Conservation (phyloP, 2,329 filamentous ascomycete species). For the Sporothrix curviconia region DNA sequence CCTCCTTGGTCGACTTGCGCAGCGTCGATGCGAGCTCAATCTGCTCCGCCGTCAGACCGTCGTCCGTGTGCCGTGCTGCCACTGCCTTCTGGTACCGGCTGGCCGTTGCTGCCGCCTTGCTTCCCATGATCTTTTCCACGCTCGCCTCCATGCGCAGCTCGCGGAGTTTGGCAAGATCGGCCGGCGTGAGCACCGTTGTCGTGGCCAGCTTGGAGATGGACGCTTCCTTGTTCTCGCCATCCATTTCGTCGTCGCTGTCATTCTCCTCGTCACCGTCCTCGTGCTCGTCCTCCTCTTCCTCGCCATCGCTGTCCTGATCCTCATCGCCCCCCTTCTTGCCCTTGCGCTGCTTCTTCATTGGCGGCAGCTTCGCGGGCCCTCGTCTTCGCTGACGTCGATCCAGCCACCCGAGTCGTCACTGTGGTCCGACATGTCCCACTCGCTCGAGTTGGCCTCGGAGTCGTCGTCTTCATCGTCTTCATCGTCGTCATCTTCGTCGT, state of each 20-base stretch:
- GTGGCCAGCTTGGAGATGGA: slow-evolving; percentile 71
- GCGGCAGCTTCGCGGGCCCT: slow-evolving; percentile 63
- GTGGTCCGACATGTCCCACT: slow-evolving; percentile 57
- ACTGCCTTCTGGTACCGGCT: slow-evolving; percentile 43
- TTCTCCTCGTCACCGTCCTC: slow-evolving; percentile 50
- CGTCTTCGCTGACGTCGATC: slow-evolving; percentile 84
- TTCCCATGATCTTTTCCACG: slow-evolving; percentile 57
- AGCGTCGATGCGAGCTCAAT: slow-evolving; percentile 82
- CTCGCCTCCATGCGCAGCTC: slow-evolving; percentile 73
- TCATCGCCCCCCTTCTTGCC: slow-evolving; percentile 26
- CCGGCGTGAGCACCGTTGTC: slow-evolving; percentile 87
- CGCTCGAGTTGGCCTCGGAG: slow-evolving; percentile 43
- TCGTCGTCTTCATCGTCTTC: slow-evolving; percentile 57
- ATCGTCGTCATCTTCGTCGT: slow-evolving; percentile 54
- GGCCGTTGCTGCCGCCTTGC: slow-evolving; percentile 21
- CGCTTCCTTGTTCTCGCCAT: slow-evolving; percentile 37
- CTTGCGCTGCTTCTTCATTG: slow-evolving; percentile 53
- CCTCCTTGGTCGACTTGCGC: slow-evolving; percentile 81
- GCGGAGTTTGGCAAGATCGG: slow-evolving; percentile 88
- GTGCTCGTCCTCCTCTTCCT: slow-evolving; percentile 37
- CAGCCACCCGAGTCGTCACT: slow-evolving; percentile 75
- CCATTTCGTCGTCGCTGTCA: slow-evolving; percentile 37
- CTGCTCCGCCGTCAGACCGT: slow-evolving; percentile 81
- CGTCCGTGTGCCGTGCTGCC: slow-evolving; percentile 65
- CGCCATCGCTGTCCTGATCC: slow-evolving; percentile 28